phyloP scores from a whole-genome alignment of 176 grass and related monocot genomes.

The Bonia amplexicaulis region DNA sequence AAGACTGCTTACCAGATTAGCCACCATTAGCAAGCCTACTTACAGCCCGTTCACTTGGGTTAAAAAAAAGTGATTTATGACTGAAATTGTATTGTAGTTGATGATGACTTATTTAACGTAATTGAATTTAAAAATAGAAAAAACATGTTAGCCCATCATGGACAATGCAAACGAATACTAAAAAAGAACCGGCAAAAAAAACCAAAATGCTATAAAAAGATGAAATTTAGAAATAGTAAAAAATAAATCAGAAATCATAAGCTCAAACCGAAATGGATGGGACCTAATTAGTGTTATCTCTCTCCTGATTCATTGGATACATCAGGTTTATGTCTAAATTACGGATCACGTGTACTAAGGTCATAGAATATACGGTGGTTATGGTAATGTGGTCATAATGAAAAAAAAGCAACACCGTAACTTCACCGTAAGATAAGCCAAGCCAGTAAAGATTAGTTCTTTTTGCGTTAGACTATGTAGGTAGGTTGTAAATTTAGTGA shows the following conservation, averaged over 20 bases:
- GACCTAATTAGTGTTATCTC: not conserved
- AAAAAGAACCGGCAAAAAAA: too few species aligned
- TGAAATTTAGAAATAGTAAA: too few species aligned
- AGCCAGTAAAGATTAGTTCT: not conserved
- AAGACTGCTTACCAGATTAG: conserved; percentile 39
- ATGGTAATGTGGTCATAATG: not conserved
- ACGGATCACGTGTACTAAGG: conserved; percentile 19
- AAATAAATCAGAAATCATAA: too few species aligned
- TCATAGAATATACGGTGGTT: not conserved
- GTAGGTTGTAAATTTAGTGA: too few species aligned
- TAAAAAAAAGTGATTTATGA: too few species aligned
- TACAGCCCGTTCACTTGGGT: not conserved
- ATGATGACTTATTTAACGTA: too few species aligned
- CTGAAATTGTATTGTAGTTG: rapidly evolving
- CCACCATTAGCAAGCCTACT: conserved; percentile 31
- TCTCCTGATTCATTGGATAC: not conserved
- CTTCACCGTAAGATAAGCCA: not conserved
- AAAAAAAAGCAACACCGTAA: not conserved
- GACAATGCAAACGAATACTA: too few species aligned
- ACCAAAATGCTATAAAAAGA: too few species aligned
- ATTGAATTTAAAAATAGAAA: too few species aligned
- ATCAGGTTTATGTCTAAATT: not conserved
- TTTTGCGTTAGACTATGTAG: too few species aligned
- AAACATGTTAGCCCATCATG: too few species aligned
- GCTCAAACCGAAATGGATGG: too few species aligned